These are phyloP conservation scores for Trichosporon sp. DNA, from an alignment of 1,284 basidiomycete species.

Conservation along the genomic window DNA sequence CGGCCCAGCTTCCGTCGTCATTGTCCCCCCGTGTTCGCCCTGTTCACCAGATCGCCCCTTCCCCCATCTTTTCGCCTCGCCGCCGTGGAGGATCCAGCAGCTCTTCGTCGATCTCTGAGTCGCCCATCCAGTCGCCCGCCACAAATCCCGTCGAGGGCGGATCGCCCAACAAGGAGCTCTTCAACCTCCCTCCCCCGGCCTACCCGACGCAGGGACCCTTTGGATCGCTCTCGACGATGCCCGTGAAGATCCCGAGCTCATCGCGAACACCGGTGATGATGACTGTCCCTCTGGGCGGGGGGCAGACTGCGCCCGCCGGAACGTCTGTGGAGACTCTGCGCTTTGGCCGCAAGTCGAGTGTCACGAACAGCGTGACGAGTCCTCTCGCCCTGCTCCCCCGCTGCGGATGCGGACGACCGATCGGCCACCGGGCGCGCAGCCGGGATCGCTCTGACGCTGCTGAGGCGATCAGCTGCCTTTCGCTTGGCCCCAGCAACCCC, in stretches of 20 bases:
- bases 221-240: constrained; percentile 29
- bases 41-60: constrained; percentile 27
- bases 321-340: constrained; percentile 42
- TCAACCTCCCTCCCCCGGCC: constrained; percentile 42
- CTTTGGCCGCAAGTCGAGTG: constrained; percentile 40
- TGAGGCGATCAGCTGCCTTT: constrained; percentile 30
- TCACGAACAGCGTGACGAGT: constrained; percentile 40
- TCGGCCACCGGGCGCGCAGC: constrained; percentile 28
- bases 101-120: constrained; percentile 34
- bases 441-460: constrained; percentile 7
- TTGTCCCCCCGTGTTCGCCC: constrained; percentile 37
- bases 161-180: constrained; percentile 38
- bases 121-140: constrained; percentile 41
- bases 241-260: constrained; percentile 38
- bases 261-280: constrained; percentile 18
- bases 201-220: constrained; percentile 24
- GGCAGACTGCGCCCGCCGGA: constrained; percentile 21
- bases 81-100: constrained; percentile 25
- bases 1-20: constrained; percentile 33
- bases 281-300: neutral
- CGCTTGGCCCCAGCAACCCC: constrained; percentile 27
- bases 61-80: constrained; percentile 27
- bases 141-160: constrained; percentile 34
- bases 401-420: constrained; percentile 40
- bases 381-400: constrained; percentile 40